Evolutionary conservation across 768 basidiomycete genomes (phyloP).

Genomic region (Coprinellus micaceus): DNA sequence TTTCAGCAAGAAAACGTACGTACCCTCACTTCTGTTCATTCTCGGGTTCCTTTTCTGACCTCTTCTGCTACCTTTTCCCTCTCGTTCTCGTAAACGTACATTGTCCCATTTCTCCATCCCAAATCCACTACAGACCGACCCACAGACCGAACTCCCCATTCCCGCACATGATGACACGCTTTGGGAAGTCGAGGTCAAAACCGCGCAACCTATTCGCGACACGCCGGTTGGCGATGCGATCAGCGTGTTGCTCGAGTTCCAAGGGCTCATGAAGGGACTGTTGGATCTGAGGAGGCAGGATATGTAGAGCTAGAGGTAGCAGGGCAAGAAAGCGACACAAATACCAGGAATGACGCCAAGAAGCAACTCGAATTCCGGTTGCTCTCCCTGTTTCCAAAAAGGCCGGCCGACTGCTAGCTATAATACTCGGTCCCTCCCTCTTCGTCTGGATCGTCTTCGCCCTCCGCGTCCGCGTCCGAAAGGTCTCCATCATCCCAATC

Average conservation of each 20-base stretch:
- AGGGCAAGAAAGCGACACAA: too few species aligned
- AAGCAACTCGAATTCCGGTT: too few species aligned
- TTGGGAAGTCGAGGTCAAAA: constrained; percentile 89
- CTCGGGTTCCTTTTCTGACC: constrained; percentile 3
- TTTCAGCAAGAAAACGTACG: constrained; percentile 80
- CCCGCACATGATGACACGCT: constrained; percentile 77
- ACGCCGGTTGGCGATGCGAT: constrained; percentile 69
- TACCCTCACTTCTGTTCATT: constrained; percentile 1
- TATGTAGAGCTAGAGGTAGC: constrained; percentile 33
- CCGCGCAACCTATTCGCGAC: constrained; percentile 72
- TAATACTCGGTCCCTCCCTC: background rate
- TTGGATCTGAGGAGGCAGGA: constrained; percentile 76
- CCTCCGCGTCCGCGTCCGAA: constrained; percentile 11
- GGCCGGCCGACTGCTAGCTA: background rate
- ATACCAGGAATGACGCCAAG: too few species aligned
- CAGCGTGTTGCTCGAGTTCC: constrained; percentile 76
- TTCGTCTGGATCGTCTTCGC: constrained; percentile 6
- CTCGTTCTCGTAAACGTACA: too few species aligned
- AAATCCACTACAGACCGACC: constrained; percentile 78
- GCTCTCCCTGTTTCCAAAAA: background rate
- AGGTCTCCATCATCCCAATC: constrained; percentile 4
- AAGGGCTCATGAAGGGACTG: constrained; percentile 79
- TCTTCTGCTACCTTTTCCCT: too few species aligned
- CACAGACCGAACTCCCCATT: constrained; percentile 69
- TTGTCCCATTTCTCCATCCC: too few species aligned